Conservation (phyloP, 495 filamentous ascomycete species). For the Sporormia fimetaria region DNA sequence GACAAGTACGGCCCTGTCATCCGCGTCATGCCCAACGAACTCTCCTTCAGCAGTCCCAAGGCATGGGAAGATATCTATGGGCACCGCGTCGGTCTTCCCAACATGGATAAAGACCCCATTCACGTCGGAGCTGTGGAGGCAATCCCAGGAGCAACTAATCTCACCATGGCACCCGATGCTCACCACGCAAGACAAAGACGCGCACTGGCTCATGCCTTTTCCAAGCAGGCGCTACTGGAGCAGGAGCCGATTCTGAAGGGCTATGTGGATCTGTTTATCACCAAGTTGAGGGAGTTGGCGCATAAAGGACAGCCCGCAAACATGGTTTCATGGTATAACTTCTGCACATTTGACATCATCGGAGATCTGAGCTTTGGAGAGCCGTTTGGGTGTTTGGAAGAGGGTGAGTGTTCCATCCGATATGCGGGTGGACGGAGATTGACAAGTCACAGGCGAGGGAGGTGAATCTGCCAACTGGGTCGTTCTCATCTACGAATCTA, state of each 20-base stretch:
- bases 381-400: constrained; percentile 30
- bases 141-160: constrained; percentile 27
- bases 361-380: constrained; percentile 33
- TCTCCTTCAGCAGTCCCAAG: constrained; percentile 27
- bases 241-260: constrained; percentile 29
- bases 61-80: constrained; percentile 32
- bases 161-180: constrained; percentile 29
- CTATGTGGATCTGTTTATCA: constrained; percentile 28
- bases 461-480: constrained; percentile 28
- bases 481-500: constrained; percentile 25
- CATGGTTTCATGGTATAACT: constrained; percentile 30
- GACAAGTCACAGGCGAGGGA: constrained; percentile 14
- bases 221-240: constrained; percentile 27
- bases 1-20: constrained; percentile 22
- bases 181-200: constrained; percentile 28
- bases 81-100: constrained; percentile 18
- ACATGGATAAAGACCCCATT: constrained; percentile 31
- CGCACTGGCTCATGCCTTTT: constrained; percentile 28
- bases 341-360: constrained; percentile 33
- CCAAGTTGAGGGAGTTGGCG: constrained; percentile 21
- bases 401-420: constrained; percentile 9
- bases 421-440: background rate
- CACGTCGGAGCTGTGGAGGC: constrained; percentile 28
- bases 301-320: constrained; percentile 23
- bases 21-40: constrained; percentile 29